Evolutionary conservation across 345 rosid species (phyloP), one percentile per base, ranked within the genome.

Genomic region (Pseudoturritis turrita): DNA sequence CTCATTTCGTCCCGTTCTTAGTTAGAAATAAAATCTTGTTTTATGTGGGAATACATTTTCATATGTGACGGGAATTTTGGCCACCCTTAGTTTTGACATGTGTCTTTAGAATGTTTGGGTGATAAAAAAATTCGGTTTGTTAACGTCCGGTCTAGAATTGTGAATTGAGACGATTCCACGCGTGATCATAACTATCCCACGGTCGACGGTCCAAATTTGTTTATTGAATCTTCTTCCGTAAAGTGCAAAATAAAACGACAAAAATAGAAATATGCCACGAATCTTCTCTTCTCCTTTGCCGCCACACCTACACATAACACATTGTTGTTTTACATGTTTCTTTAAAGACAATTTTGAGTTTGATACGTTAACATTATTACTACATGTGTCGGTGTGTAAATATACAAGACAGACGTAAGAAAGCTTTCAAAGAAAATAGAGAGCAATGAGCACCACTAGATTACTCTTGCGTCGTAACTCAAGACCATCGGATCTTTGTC

Each of bases 211-310:
- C 70, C 59, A 65, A n/a, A 49, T 7, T 33, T 9, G 37, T 33
- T 33, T 33, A n/a, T 35, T 49, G 70, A 65, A 65, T 31, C 35
- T 65, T 65, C 23, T 14, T 19, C 57, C 13, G 31, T 7, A 64
- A 21, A 26, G 10, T 33, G 9, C 21, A 5, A 45, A 36, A 49
- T 6, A 49, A 36, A 50, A 65, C 70, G 29, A 65, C 57, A 49
- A 47, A 35, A 49, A 12, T 7, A 49, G 33, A 65, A 49, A 50
- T 65, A 65, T 65, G n/a, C 59, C 70, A 65, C 70, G 59, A 65
- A 65, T 65, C 70, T 65, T 50, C 59, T 65, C 70, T 50, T 64
- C n/a, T 23, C 59, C 59, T 49, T 37, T 14, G 45, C 35, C 44
- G 23, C 22, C 47, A 22, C 31, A 65, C 41, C 28, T 28, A 28